phyloP scores from a whole-genome alignment of 1,284 basidiomycete genomes.

The Sporisorium graminicola region DNA sequence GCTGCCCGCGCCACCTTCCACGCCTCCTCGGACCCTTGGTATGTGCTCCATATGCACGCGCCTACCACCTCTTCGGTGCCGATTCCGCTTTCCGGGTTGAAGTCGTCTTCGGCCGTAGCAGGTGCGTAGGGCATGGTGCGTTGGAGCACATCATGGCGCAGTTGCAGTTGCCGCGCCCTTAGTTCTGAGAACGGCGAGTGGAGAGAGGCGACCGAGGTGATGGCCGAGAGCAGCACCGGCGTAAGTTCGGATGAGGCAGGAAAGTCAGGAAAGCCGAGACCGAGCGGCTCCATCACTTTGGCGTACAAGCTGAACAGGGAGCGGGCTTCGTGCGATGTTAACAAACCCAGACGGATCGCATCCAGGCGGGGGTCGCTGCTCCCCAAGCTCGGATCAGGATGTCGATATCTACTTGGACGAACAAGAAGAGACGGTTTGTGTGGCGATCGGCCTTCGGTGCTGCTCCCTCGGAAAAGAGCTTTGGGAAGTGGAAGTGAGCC shows the following conservation, averaged over 20 bases:
- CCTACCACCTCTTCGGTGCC: slow-evolving; percentile 43
- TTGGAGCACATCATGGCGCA: slow-evolving; percentile 25
- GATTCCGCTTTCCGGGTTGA: slow-evolving; percentile 40
- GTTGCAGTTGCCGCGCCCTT: slow-evolving; percentile 2
- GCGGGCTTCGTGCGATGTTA: slow-evolving; percentile 23
- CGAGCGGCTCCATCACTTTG: slow-evolving; percentile 29
- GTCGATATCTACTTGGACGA: slow-evolving; percentile 31
- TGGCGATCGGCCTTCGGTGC: too few relatives aligned
- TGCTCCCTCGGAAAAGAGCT: not conserved
- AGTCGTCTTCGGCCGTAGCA: slow-evolving; percentile 17
- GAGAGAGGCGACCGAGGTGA: slow-evolving; percentile 18
- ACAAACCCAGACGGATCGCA: slow-evolving; percentile 30
- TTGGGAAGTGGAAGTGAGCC: slow-evolving; percentile 12
- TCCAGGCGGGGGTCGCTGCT: slow-evolving; percentile 37
- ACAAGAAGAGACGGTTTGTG: not conserved
- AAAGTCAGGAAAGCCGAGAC: slow-evolving; percentile 39
- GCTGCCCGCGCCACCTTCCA: slow-evolving; percentile 29
- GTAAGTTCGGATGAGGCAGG: slow-evolving; percentile 36
- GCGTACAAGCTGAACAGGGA: slow-evolving; percentile 29
- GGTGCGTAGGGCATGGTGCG: slow-evolving; percentile 28
- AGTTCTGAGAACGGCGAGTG: slow-evolving; percentile 8
- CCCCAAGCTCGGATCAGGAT: slow-evolving; percentile 19
- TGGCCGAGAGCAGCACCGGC: slow-evolving; percentile 25
- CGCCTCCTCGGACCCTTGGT: slow-evolving; percentile 22
- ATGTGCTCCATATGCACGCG: slow-evolving; percentile 27